Percentiles rank a stretch among this genome's conserved stretches.
phyloP scores from a whole-genome alignment of 257 asterid genomes.

The Petunia axillaris region DNA sequence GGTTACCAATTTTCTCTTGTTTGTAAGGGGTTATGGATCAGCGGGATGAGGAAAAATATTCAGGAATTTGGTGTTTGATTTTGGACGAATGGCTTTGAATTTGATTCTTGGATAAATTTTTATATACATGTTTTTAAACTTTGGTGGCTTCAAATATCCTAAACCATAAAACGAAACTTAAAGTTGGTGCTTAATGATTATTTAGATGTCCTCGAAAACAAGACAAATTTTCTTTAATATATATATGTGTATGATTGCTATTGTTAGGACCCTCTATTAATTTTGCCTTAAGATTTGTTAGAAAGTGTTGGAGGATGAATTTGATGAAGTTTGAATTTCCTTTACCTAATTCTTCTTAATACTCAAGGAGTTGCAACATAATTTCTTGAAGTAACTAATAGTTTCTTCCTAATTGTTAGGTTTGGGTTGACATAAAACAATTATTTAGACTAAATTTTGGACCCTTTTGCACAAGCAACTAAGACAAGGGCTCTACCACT shows the following conservation, averaged over 20 bases:
- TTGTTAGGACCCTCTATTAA: neutral
- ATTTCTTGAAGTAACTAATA: neutral
- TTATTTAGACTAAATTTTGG: slow-evolving; percentile 28
- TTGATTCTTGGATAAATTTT: too few relatives aligned
- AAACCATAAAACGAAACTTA: neutral
- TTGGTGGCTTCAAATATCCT: neutral
- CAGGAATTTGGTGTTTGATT: too few relatives aligned
- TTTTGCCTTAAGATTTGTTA: neutral
- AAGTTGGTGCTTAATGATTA: neutral
- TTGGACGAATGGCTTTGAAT: too few relatives aligned
- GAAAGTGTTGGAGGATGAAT: neutral
- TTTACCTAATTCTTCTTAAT: slow-evolving; percentile 21
- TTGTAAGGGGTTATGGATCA: too few relatives aligned
- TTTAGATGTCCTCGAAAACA: neutral
- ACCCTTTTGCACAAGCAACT: slow-evolving; percentile 32
- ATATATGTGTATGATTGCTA: neutral
- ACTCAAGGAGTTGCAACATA: neutral
- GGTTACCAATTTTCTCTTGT: too few relatives aligned
- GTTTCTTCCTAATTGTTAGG: slow-evolving; percentile 47
- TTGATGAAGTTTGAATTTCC: neutral
- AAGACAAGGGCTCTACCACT: slow-evolving; percentile 36
- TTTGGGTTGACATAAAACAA: slow-evolving; percentile 30
- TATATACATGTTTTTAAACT: too few relatives aligned
- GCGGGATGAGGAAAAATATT: too few relatives aligned
- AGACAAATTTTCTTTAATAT: too few relatives aligned